These are phyloP conservation scores for Eragrostis curvula DNA, from an alignment of 176 grass and related monocot genomes.

Conservation along the genomic window DNA sequence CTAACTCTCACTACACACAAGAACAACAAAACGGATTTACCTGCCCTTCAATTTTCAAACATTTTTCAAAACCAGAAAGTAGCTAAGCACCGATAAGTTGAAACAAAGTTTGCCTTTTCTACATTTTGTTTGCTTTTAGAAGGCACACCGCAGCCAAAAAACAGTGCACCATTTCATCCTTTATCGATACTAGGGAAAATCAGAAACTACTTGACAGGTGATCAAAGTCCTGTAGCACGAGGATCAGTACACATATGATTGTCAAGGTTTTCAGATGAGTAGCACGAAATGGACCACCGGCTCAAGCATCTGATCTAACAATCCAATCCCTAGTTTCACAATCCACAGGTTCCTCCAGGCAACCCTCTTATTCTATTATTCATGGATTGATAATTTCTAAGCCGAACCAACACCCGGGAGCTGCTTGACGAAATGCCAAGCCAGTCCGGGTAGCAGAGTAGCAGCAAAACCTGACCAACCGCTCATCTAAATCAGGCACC, in stretches of 20 bases:
- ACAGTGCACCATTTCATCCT: constrained; percentile 4
- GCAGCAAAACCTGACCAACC: not conserved
- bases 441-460: not conserved
- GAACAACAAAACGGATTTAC: not conserved
- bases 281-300: not conserved
- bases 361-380: not conserved
- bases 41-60: not conserved
- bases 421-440: constrained; percentile 24
- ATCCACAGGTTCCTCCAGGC: not conserved
- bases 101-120: not conserved
- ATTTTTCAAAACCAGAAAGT: not conserved
- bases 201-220: not conserved
- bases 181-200: not conserved
- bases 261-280: not conserved
- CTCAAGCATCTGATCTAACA: not conserved
- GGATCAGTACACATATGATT: not conserved
- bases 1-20: not conserved
- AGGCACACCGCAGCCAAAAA: not conserved
- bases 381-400: not conserved
- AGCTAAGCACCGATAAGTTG: not conserved
- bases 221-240: not conserved
- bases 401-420: not conserved
- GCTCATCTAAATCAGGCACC: constrained; percentile 30
- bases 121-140: not conserved
- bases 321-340: not conserved